Base-by-base conservation (phyloP, 169 alveolate genomes). In the Cryptosporidium felis region DNA sequence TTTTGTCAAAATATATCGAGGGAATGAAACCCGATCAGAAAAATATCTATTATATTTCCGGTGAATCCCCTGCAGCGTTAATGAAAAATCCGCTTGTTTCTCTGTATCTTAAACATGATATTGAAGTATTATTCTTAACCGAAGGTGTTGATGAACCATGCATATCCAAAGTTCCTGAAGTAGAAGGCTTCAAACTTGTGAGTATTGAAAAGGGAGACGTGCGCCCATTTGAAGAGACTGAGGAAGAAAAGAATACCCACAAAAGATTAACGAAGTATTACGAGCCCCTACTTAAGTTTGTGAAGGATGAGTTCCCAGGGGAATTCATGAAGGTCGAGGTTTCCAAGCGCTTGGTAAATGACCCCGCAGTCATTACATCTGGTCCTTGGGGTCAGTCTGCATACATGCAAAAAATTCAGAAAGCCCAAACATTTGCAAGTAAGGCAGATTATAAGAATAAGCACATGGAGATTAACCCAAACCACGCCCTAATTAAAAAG, bases 61-160 rank as follows among this genome's bases (percentile, higher is more conserved):
- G 98, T 26, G 94, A 91, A 21, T 67, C 89, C 61, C 44, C 88
- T 32, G 82, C 91, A 45, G 82, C 90, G 51, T 91, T 96, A 56
- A 90, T 94, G 51, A 92, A 91, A 80, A 92, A 94, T 41, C 99
- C 99, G 16, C 94, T 95, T 59, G 92, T 96, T 85, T 98, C 96
- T 88, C 94, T 95, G 60, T 95, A 95, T 89, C 85, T 89, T 60
- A 95, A 95, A 91, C 94, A 94, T 65, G 97, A 94, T 61, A 91
- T 94, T 61, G 99, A 97, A 80, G 99, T 97, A n/a, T 89, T 97
- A 38, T 92, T 95, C 90, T 90, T 97, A 80, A 92, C 94, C 42
- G 99, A 97, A 89, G 95, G 97, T 34, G 94, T 97, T 93, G 99
- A 96, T 90, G 99, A 97, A 88, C 95, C 97, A 8, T 96, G 97